Evolutionary conservation across 768 basidiomycete species (phyloP).

Genomic region (Daedaleopsis nitida): DNA sequence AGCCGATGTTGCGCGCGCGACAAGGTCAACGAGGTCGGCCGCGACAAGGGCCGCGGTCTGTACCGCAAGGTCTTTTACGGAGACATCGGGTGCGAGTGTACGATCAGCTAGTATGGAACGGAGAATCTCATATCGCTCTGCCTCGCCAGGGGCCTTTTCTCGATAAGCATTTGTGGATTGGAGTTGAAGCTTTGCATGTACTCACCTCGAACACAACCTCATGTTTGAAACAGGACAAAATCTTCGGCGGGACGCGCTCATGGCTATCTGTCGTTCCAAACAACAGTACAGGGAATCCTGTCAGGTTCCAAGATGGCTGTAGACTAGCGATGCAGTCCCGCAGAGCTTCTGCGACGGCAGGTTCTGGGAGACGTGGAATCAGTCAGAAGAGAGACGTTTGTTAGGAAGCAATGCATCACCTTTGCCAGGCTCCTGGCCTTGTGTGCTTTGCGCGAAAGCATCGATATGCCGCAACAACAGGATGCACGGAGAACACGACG

Average conservation of each 20-base stretch:
- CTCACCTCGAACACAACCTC: conserved; percentile 74
- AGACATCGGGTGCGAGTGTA: conserved; percentile 73
- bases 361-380: conserved; percentile 43
- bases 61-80: conserved; percentile 66
- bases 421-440: conserved; percentile 63
- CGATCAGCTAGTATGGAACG: conserved; percentile 41
- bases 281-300: conserved; percentile 73
- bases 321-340: conserved; percentile 64
- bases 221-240: conserved; percentile 83
- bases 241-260: conserved; percentile 59
- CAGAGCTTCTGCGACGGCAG: conserved; percentile 55
- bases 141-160: conserved; percentile 77
- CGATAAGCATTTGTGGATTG: not conserved
- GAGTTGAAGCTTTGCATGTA: not conserved
- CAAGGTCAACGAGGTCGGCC: conserved; percentile 74
- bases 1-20: conserved; percentile 55
- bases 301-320: conserved; percentile 54
- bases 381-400: not conserved
- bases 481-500: conserved; percentile 80
- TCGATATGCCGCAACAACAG: conserved; percentile 80
- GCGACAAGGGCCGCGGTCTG: conserved; percentile 93
- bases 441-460: conserved; percentile 72
- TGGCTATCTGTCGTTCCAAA: conserved; percentile 73
- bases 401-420: conserved; percentile 40
- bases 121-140: conserved; percentile 67